Conservation (phyloP, 1,284 basidiomycete species). For the Coniferiporia weirii region DNA sequence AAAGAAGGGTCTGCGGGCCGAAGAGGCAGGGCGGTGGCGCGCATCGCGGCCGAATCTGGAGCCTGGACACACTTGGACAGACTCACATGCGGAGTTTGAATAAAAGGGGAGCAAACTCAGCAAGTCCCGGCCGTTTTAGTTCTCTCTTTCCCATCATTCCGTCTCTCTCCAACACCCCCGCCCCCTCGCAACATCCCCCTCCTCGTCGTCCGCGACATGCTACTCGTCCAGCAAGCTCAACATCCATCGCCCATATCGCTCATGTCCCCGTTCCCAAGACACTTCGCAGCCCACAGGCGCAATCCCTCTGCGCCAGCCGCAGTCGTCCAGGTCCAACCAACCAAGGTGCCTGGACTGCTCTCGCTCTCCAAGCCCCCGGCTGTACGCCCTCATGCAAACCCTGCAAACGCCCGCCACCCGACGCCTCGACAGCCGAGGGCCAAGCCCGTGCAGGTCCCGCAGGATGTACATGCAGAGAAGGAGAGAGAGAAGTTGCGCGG, state of each 20-base stretch:
- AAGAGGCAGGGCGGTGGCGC: too few species aligned
- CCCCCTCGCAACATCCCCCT: constrained; percentile 21
- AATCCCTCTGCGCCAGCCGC: constrained; percentile 64
- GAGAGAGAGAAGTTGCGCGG: constrained; percentile 10
- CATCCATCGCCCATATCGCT: constrained; percentile 27
- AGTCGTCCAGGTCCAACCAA: constrained; percentile 56
- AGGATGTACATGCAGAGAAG: background rate
- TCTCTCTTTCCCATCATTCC: constrained; percentile 12
- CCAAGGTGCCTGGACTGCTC: constrained; percentile 64
- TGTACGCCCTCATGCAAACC: constrained; percentile 1
- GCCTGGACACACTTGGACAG: background rate
- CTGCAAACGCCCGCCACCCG: constrained; percentile 1
- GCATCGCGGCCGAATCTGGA: background rate
- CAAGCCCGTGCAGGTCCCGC: constrained; percentile 6
- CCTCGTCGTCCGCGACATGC: constrained; percentile 40
- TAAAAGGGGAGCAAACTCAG: constrained; percentile 10
- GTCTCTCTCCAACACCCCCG: background rate
- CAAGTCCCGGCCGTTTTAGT: constrained; percentile 2
- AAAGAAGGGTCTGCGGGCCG: too few species aligned
- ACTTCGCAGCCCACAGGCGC: constrained; percentile 37
- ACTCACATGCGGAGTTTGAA: constrained; percentile 13
- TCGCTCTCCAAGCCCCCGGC: constrained; percentile 54
- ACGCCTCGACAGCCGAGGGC: constrained; percentile 16
- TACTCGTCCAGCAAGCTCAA: constrained; percentile 59
- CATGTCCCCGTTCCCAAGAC: constrained; percentile 10